phyloP scores from a whole-genome alignment of 352 stramenopile species.

The Globisporangium radiosum region DNA sequence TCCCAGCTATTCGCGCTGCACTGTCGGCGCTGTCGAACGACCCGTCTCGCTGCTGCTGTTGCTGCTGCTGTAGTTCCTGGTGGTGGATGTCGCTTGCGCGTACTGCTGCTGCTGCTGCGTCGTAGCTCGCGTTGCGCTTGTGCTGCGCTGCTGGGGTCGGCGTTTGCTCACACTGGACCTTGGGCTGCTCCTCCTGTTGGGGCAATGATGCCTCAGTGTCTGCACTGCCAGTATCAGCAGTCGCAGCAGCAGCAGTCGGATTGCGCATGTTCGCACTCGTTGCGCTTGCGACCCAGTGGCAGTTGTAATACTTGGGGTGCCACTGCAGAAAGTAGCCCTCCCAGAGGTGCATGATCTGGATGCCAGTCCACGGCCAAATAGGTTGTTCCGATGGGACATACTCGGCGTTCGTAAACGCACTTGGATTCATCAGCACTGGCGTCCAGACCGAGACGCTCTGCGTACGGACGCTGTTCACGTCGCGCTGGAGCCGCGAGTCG shows the following conservation, averaged over 20 bases:
- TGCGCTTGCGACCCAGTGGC: conserved; percentile 51
- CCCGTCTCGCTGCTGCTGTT: conserved; percentile 1
- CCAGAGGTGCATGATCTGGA: conserved; percentile 77
- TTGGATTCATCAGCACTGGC: conserved; percentile 47
- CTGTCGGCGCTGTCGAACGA: conserved; percentile 1
- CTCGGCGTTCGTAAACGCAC: conserved; percentile 38
- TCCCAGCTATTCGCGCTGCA: neutral
- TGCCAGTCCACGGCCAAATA: conserved; percentile 77
- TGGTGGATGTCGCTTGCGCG: too few relatives aligned
- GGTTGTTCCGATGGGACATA: conserved; percentile 44
- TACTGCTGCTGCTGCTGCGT: too few relatives aligned
- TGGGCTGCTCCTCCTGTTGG: conserved; percentile 1
- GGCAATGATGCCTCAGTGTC: too few relatives aligned
- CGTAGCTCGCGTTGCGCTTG: too few relatives aligned
- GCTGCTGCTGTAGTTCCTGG: neutral
- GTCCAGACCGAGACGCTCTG: conserved; percentile 77
- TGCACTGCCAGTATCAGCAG: neutral
- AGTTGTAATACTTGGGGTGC: conserved; percentile 80
- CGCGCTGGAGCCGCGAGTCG: conserved; percentile 61
- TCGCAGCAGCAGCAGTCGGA: conserved; percentile 20
- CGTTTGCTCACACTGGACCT: conserved; percentile 7
- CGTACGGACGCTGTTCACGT: conserved; percentile 46
- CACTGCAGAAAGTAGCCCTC: conserved; percentile 84
- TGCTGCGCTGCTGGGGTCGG: neutral
- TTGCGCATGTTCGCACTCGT: neutral